Conservation (phyloP, 805 yeast species). For the Saccharomyces jurei region DNA sequence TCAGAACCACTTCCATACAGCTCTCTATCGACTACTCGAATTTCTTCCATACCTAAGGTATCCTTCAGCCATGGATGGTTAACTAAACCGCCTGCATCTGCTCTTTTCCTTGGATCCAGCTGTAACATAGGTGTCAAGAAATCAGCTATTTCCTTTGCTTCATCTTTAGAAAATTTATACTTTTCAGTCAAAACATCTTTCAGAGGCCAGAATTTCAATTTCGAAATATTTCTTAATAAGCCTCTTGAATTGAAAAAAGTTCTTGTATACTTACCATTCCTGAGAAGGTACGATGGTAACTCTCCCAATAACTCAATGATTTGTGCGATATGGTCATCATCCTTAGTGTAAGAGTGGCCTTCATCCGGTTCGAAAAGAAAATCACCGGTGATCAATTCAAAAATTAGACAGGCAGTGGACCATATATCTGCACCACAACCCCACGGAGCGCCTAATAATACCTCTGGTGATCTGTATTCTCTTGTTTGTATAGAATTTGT, state of each 20-base stretch:
- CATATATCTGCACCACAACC: conserved; percentile 93
- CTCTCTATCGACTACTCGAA: conserved; percentile 56
- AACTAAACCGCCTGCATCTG: conserved; percentile 93
- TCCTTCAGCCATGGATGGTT: conserved; percentile 79
- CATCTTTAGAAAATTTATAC: conserved; percentile 61
- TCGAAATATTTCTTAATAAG: conserved; percentile 67
- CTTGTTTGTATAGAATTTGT: conserved; percentile 88
- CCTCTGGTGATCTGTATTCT: conserved; percentile 90
- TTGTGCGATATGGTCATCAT: conserved; percentile 95
- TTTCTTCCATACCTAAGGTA: conserved; percentile 66
- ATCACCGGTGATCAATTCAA: conserved; percentile 90
- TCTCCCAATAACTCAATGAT: conserved; percentile 76
- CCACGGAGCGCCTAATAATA: conserved; percentile 74
- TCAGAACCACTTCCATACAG: conserved; percentile 78
- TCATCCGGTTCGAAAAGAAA: conserved; percentile 82
- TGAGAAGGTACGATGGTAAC: conserved; percentile 50
- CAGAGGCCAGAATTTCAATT: conserved; percentile 84
- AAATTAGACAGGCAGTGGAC: conserved; percentile 89
- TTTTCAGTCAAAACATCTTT: conserved; percentile 76
- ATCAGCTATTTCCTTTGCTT: conserved; percentile 65
- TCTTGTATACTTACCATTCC: conserved; percentile 52
- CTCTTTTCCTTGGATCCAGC: conserved; percentile 70
- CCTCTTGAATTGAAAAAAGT: conserved; percentile 61
- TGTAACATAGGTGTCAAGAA: conserved; percentile 78
- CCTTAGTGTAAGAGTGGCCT: conserved; percentile 70